Conservation (phyloP, 768 basidiomycete species). For the Podaxis rugospora region DNA sequence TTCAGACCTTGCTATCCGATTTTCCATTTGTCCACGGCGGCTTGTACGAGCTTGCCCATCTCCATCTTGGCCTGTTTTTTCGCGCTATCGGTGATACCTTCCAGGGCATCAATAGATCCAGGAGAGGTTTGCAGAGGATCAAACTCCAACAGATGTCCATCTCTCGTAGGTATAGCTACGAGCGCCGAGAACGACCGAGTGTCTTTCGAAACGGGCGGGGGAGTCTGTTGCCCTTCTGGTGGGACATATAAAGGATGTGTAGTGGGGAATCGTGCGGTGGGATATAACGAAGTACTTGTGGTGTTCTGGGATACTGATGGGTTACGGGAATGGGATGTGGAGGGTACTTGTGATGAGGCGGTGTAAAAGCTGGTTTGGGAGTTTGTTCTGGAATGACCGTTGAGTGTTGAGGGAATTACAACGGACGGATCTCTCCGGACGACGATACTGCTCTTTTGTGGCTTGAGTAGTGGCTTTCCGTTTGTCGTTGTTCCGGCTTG, state of each 20-base stretch:
- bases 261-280: constrained; percentile 24
- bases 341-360: constrained; percentile 29
- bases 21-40: constrained; percentile 76
- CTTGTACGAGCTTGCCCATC: constrained; percentile 67
- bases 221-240: constrained; percentile 24
- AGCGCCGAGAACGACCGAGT: constrained; percentile 47
- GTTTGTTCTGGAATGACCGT: constrained; percentile 41
- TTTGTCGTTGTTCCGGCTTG: constrained; percentile 1
- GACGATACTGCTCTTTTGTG: constrained; percentile 54
- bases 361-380: constrained; percentile 49
- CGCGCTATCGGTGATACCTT: constrained; percentile 76
- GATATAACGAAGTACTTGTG: constrained; percentile 14
- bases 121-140: constrained; percentile 77
- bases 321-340: constrained; percentile 39
- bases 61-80: constrained; percentile 80
- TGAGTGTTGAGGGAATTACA: constrained; percentile 25
- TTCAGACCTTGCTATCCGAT: constrained; percentile 29
- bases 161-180: constrained; percentile 74
- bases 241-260: constrained; percentile 19
- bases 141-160: constrained; percentile 81
- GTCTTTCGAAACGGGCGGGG: constrained; percentile 28
- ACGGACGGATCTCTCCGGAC: constrained; percentile 56
- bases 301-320: constrained; percentile 22
- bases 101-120: constrained; percentile 65
- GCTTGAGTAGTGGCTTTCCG: constrained; percentile 34